Evolutionary conservation across 129 eudicot genomes (phyloP).

Genomic region (Helianthus tuberosus): DNA sequence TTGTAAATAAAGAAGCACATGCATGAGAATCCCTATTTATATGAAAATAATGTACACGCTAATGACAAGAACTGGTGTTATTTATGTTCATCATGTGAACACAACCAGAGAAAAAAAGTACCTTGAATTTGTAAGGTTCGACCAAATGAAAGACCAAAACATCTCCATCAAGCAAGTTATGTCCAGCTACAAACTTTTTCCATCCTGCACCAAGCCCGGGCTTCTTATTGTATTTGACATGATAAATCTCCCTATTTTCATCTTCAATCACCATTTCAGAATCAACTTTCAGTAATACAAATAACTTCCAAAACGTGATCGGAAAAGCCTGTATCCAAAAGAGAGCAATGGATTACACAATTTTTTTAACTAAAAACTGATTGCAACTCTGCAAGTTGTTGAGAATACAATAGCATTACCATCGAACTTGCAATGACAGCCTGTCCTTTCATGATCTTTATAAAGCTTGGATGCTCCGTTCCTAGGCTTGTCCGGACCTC

Average conservation of each 20-base stretch:
- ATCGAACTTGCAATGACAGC: slow-evolving; percentile 67
- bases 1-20: too few species aligned
- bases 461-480: slow-evolving; percentile 55
- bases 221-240: slow-evolving; percentile 55
- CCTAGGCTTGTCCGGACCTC: slow-evolving; percentile 57
- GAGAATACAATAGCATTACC: slow-evolving; percentile 42
- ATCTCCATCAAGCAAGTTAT: slow-evolving; percentile 76
- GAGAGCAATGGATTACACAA: background rate
- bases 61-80: slow-evolving; percentile 1
- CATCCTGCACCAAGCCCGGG: slow-evolving; percentile 90
- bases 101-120: slow-evolving; percentile 14
- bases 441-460: slow-evolving; percentile 58
- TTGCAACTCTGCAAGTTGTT: background rate
- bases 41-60: background rate
- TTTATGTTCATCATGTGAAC: slow-evolving; percentile 2
- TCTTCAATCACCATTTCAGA: slow-evolving; percentile 52
- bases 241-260: slow-evolving; percentile 56
- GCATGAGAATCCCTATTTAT: background rate
- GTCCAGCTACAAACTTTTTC: slow-evolving; percentile 65
- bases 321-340: slow-evolving; percentile 66
- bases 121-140: slow-evolving; percentile 65
- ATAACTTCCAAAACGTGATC: slow-evolving; percentile 53
- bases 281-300: slow-evolving; percentile 54
- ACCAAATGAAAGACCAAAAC: slow-evolving; percentile 70
- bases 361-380: background rate